These are phyloP conservation scores for Daldinia childiae DNA, from an alignment of 495 filamentous ascomycete species.

Conservation along the genomic window DNA sequence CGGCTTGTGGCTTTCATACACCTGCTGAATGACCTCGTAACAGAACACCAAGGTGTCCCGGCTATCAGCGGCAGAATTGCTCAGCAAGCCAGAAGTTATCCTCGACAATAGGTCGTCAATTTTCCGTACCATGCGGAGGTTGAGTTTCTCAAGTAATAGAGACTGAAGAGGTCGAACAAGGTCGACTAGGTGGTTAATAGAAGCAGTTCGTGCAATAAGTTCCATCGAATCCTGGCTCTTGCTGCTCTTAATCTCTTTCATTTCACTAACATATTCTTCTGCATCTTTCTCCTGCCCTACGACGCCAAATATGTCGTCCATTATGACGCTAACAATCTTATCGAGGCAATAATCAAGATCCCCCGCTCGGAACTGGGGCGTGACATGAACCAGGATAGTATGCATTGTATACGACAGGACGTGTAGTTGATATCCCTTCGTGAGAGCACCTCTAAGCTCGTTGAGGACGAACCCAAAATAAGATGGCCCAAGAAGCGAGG, in stretches of 20 bases:
- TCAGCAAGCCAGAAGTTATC: slow-evolving; percentile 81
- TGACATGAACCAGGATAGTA: slow-evolving; percentile 81
- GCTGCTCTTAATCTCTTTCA: slow-evolving; percentile 97
- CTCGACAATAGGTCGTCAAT: slow-evolving; percentile 89
- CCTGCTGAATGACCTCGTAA: slow-evolving; percentile 89
- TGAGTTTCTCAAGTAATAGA: slow-evolving; percentile 82
- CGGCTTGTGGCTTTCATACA: slow-evolving; percentile 69
- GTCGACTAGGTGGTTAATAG: slow-evolving; percentile 74
- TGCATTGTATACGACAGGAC: slow-evolving; percentile 95
- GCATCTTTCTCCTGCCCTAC: slow-evolving; percentile 98
- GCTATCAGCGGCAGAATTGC: slow-evolving; percentile 77
- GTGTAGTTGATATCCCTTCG: slow-evolving; percentile 89
- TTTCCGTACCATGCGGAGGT: slow-evolving; percentile 79
- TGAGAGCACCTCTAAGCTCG: slow-evolving; percentile 83
- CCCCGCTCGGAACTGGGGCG: slow-evolving; percentile 78
- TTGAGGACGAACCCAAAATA: slow-evolving; percentile 94
- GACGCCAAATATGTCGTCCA: slow-evolving; percentile 98
- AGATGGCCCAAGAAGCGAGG: slow-evolving; percentile 76
- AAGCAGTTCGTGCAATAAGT: slow-evolving; percentile 81
- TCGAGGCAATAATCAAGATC: slow-evolving; percentile 88
- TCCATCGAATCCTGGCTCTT: slow-evolving; percentile 99
- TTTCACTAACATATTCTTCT: slow-evolving; percentile 91
- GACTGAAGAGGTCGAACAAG: slow-evolving; percentile 79
- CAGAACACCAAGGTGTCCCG: slow-evolving; percentile 88
- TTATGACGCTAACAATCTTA: slow-evolving; percentile 81